These are phyloP conservation scores for Alternaria alternata DNA, from an alignment of 2,329 filamentous ascomycete genomes.

Conservation along the genomic window DNA sequence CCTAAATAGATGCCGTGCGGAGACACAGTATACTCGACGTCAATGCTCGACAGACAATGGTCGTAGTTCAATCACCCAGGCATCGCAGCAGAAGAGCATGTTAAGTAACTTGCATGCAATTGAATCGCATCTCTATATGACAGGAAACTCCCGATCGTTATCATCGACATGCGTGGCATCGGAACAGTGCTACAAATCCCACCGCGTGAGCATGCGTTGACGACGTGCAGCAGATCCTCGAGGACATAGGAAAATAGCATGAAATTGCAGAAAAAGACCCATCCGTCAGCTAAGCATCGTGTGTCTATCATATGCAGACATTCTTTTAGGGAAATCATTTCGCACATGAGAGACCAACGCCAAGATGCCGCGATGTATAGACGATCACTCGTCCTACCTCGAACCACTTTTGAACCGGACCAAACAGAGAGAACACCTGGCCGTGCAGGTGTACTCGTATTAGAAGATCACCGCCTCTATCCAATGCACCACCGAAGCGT, in stretches of 20 bases:
- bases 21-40: not conserved
- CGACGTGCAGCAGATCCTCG: slow-evolving; percentile 46
- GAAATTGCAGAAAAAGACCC: slow-evolving; percentile 40
- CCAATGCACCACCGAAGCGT: slow-evolving; percentile 34
- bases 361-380: slow-evolving; percentile 51
- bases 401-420: slow-evolving; percentile 47
- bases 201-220: slow-evolving; percentile 46
- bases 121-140: slow-evolving; percentile 48
- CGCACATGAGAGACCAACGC: slow-evolving; percentile 53
- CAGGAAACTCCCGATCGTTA: slow-evolving; percentile 51
- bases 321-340: slow-evolving; percentile 50
- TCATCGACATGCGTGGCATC: slow-evolving; percentile 47
- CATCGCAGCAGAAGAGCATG: slow-evolving; percentile 8
- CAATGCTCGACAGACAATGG: not conserved
- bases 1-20: slow-evolving; percentile 1
- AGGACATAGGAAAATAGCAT: slow-evolving; percentile 46
- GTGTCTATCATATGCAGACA: slow-evolving; percentile 49
- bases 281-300: slow-evolving; percentile 41
- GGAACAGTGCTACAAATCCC: slow-evolving; percentile 38
- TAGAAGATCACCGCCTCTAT: slow-evolving; percentile 41
- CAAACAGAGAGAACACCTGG: slow-evolving; percentile 38
- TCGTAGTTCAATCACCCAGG: not conserved
- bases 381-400: slow-evolving; percentile 44
- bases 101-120: slow-evolving; percentile 45
- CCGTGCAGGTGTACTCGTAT: slow-evolving; percentile 45